Evolutionary conservation across 768 basidiomycete species (phyloP).

Genomic region (Trametes cubensis): DNA sequence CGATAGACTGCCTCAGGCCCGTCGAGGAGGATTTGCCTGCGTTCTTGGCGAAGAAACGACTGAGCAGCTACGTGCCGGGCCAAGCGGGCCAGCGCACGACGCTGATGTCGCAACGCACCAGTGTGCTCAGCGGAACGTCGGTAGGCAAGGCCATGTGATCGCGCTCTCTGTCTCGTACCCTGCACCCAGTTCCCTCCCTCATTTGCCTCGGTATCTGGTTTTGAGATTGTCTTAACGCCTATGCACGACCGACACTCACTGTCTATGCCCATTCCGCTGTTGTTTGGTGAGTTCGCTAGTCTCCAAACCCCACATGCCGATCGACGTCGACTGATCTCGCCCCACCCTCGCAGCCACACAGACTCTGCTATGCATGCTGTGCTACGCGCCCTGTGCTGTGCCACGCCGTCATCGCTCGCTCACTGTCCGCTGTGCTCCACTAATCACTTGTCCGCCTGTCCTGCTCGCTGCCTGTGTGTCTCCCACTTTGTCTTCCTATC

Average conservation of each 20-base stretch:
- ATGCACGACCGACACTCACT: constrained; percentile 1
- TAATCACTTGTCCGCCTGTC: too few species aligned
- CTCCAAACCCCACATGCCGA: background rate
- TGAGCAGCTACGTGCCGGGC: constrained; percentile 40
- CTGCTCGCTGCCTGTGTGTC: background rate
- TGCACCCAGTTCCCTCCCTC: background rate
- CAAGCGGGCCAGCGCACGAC: background rate
- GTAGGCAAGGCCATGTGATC: constrained; percentile 21
- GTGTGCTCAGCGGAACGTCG: constrained; percentile 16
- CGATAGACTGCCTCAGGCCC: constrained; percentile 67
- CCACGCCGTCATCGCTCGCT: background rate
- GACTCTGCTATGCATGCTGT: constrained; percentile 13
- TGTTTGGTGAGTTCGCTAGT: background rate
- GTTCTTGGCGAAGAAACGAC: constrained; percentile 53
- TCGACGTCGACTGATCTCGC: background rate
- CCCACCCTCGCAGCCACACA: background rate
- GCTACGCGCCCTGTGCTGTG: background rate
- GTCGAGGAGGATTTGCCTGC: constrained; percentile 48
- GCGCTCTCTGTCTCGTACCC: background rate
- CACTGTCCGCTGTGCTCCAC: background rate
- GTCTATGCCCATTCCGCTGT: background rate
- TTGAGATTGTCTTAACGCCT: background rate
- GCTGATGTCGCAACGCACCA: constrained; percentile 11
- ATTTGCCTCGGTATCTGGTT: background rate
- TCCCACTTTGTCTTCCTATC: background rate